Evolutionary conservation across 352 stramenopile genomes (phyloP).

Genomic region (Phytophthora crassamura): DNA sequence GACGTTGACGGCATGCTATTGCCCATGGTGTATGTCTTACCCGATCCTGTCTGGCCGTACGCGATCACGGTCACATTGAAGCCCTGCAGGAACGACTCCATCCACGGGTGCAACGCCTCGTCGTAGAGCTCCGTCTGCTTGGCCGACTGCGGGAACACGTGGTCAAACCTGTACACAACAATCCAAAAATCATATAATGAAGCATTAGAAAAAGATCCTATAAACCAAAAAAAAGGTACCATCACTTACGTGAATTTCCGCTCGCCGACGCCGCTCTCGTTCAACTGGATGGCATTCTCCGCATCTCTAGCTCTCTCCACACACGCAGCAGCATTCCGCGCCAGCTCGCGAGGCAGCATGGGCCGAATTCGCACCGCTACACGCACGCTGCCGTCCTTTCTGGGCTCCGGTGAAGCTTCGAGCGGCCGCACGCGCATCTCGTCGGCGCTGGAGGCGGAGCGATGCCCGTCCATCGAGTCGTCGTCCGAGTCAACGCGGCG

Average conservation of each 20-base stretch:
- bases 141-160: slow-evolving; percentile 71
- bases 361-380: slow-evolving; percentile 84
- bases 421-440: slow-evolving; percentile 23
- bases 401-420: slow-evolving; percentile 15
- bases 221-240: background rate
- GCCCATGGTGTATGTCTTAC: slow-evolving; percentile 89
- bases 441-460: slow-evolving; percentile 18
- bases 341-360: slow-evolving; percentile 80
- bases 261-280: slow-evolving; percentile 30
- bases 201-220: background rate
- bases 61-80: slow-evolving; percentile 91
- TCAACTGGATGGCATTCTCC: slow-evolving; percentile 44
- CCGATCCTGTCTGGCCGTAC: slow-evolving; percentile 87
- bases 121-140: slow-evolving; percentile 78
- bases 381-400: slow-evolving; percentile 74
- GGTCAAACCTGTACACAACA: slow-evolving; percentile 63
- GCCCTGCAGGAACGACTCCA: slow-evolving; percentile 87
- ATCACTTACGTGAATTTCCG: slow-evolving; percentile 73
- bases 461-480: slow-evolving; percentile 28
- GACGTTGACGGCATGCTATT: slow-evolving; percentile 63
- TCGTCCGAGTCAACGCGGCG: slow-evolving; percentile 25
- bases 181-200: slow-evolving; percentile 2
- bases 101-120: slow-evolving; percentile 74
- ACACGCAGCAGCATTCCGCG: slow-evolving; percentile 49
- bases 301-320: slow-evolving; percentile 47